Evolutionary conservation across 495 filamentous ascomycete genomes (phyloP), one percentile per base, ranked within the genome.

Genomic region (Melanomma pulvis-pyrius): DNA sequence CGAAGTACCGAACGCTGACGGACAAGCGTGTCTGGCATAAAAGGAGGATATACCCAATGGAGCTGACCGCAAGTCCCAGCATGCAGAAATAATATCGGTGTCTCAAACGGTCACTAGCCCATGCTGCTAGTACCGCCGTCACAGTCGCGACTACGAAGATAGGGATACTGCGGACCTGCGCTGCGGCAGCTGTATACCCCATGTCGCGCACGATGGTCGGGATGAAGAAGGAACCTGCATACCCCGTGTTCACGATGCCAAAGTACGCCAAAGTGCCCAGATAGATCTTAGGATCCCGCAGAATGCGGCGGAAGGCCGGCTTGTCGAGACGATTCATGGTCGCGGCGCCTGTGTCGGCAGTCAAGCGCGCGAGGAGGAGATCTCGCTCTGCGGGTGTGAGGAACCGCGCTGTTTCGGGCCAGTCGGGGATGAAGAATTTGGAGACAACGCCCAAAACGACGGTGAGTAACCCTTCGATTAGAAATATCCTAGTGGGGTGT

Each of bases 391-490:
- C 77, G 25, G 70, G 63, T 2, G 70, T 75, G 7, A 82, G 70
- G 60, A 79, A 83, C 22, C 64, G 73, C 21, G 80, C 75, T 17
- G 70, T 68, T 25, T 75, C 77, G 8, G 80, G 82, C 32, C 77
- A 82, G 65, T 82, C 72, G 2, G 77, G 74, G 54, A 83, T 70
- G 71, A 79, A 76, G 41, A 74, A 80, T 29, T 78, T 74, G 26
- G 73, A 67, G 12, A 71, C 12, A 9, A 80, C 62, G 13, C 77
- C 81, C 36, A 79, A 73, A 6, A 78, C 41, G n/a, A 77, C 69
- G 2, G 81, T 82, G 1, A 76, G 54, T 0, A 77, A 54, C n/a
- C 79, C 80, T 71, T 76, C 80, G 54, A 83, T 76, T 48, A 83
- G 80, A 68, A 82, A 29, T 5, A 34, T 55, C 39, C 39, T 44